A percentile compares a stretch with the other conserved stretches of the same genome.
Conservation (phyloP, 176 grass and related monocot species). For the Tuctoria greenei region DNA sequence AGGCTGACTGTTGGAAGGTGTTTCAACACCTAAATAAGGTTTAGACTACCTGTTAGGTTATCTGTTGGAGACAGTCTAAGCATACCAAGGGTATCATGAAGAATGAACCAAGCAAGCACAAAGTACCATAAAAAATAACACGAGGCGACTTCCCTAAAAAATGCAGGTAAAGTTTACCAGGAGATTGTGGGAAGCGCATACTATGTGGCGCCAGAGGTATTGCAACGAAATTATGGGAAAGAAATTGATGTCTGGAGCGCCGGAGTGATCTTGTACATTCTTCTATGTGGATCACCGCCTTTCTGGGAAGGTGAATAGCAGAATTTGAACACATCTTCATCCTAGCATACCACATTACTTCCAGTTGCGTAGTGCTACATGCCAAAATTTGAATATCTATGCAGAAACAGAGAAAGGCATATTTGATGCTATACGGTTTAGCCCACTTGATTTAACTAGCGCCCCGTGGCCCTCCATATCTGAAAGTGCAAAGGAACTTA, state of each 20-base stretch:
- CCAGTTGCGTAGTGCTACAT: not conserved
- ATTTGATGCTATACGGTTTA: slow-evolving; percentile 56
- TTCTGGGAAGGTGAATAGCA: slow-evolving; percentile 65
- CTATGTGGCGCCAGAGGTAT: slow-evolving; percentile 78
- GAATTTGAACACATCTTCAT: slow-evolving; percentile 17
- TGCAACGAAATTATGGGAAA: slow-evolving; percentile 64
- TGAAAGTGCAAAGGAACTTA: slow-evolving; percentile 69
- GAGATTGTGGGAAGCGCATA: slow-evolving; percentile 73
- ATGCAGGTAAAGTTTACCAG: slow-evolving; percentile 68
- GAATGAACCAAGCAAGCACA: not conserved
- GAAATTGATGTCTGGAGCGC: slow-evolving; percentile 86
- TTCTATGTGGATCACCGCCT: slow-evolving; percentile 61
- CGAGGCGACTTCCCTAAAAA: not conserved
- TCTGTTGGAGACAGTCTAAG: too few relatives aligned
- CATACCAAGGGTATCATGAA: not conserved
- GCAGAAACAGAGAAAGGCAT: slow-evolving; percentile 78
- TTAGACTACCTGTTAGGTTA: too few relatives aligned
- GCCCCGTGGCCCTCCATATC: slow-evolving; percentile 70
- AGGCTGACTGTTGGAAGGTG: too few relatives aligned
- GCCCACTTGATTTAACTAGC: slow-evolving; percentile 42
- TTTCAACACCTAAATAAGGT: too few relatives aligned
- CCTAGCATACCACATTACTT: slow-evolving; percentile 15
- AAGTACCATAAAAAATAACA: not conserved
- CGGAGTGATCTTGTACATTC: slow-evolving; percentile 82
- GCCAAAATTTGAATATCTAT: slow-evolving; percentile 25